Conservation (phyloP, 805 yeast genomes). For the Kurtzmaniella cleridarum region DNA sequence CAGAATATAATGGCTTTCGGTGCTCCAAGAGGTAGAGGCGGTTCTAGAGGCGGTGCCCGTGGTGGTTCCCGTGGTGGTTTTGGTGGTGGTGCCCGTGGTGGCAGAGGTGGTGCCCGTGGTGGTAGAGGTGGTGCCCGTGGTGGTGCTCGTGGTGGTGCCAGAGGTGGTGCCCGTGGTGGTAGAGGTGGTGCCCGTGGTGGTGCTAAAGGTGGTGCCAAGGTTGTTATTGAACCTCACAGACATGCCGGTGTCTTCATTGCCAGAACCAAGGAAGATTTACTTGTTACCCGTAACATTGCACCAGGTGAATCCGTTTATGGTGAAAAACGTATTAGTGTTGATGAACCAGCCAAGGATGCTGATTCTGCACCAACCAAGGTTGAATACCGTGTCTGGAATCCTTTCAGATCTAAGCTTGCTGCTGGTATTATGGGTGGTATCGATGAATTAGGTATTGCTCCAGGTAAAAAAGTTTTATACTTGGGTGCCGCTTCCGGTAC, state of each 20-base stretch:
- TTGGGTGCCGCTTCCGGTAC: constrained; percentile 99
- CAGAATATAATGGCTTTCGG: constrained; percentile 59
- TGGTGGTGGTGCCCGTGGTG: constrained; percentile 52
- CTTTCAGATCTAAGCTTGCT: constrained; percentile 98
- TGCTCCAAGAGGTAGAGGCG: constrained; percentile 61
- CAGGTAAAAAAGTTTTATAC: constrained; percentile 96
- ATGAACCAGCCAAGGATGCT: constrained; percentile 87
- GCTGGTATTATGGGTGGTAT: constrained; percentile 99
- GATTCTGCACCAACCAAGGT: constrained; percentile 87
- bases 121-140: constrained; percentile 29
- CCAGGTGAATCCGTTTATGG: constrained; percentile 99
- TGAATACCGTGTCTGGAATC: constrained; percentile 99
- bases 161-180: constrained; percentile 52
- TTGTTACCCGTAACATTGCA: constrained; percentile 93
- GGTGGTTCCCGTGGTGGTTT: constrained; percentile 49
- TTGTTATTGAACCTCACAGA: constrained; percentile 96
- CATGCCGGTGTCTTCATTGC: constrained; percentile 99
- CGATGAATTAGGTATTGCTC: constrained; percentile 94
- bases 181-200: constrained; percentile 76
- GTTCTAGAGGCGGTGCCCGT: constrained; percentile 38
- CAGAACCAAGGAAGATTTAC: constrained; percentile 98
- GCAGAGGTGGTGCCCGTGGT: constrained; percentile 26
- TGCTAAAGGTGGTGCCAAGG: constrained; percentile 90
- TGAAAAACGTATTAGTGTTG: constrained; percentile 92
- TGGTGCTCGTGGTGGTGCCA: constrained; percentile 35